Percentiles rank a stretch among this genome's conserved stretches.
Conservation (phyloP, 1,284 basidiomycete species). For the Phlebopus sp. region DNA sequence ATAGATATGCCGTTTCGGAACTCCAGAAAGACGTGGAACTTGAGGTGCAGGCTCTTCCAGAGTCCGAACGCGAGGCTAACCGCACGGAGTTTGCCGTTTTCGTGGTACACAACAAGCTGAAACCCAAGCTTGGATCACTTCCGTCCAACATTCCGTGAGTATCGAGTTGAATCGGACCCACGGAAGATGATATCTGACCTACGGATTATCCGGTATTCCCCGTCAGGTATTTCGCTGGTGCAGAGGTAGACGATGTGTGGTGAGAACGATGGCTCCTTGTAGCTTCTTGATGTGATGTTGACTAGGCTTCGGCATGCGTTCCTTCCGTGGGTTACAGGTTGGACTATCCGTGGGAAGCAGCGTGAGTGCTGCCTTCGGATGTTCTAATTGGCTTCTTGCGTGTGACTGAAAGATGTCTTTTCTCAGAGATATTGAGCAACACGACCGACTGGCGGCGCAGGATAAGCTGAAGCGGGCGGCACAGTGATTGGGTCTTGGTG, state of each 20-base stretch:
- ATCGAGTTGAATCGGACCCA: conserved; percentile 7
- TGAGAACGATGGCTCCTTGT: conserved; percentile 28
- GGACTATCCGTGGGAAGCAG: conserved; percentile 83
- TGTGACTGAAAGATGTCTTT: conserved; percentile 5
- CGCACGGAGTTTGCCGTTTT: conserved; percentile 87
- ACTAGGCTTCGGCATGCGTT: conserved; percentile 3
- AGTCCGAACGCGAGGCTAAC: conserved; percentile 67
- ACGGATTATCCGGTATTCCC: conserved; percentile 7
- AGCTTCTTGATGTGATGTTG: conserved; percentile 12
- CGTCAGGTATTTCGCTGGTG: conserved; percentile 66
- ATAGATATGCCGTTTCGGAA: conserved; percentile 84
- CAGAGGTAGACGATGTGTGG: conserved; percentile 66
- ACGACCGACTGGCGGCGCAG: conserved; percentile 58
- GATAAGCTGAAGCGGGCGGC: conserved; percentile 27
- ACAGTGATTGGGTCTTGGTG: conserved; percentile 3
- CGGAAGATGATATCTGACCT: conserved; percentile 6
- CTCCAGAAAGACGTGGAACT: conserved; percentile 82
- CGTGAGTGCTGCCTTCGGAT: conserved; percentile 43
- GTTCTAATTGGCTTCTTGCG: conserved; percentile 11
- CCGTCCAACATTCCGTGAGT: conserved; percentile 64
- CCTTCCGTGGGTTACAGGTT: conserved; percentile 47
- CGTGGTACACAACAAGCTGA: conserved; percentile 94
- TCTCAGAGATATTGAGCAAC: conserved; percentile 72
- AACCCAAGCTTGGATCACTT: conserved; percentile 75
- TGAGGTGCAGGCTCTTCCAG: conserved; percentile 63